Percentiles rank a stretch among this genome's conserved stretches.
These are phyloP conservation scores for Cucumis hystrix DNA, from an alignment of 306 rosid genomes.

Conservation along the genomic window DNA sequence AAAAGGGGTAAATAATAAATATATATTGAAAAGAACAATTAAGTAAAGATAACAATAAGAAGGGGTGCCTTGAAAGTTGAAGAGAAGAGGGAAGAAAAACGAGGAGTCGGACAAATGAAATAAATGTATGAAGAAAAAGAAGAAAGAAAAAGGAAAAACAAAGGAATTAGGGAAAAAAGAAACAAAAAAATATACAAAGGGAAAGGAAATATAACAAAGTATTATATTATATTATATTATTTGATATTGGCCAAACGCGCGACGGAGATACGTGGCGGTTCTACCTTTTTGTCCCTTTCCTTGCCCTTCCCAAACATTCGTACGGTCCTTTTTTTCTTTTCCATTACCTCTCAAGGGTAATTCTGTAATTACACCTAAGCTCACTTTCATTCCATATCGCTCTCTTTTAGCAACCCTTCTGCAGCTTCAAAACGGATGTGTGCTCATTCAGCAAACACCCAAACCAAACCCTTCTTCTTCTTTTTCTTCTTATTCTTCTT, in stretches of 20 bases:
- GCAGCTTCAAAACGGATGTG: neutral
- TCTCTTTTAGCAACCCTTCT: neutral
- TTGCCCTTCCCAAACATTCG: neutral
- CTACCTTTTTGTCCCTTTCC: neutral
- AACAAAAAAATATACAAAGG: neutral
- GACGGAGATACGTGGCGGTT: neutral
- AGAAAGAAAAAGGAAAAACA: neutral
- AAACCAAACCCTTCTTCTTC: neutral
- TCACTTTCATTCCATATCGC: neutral
- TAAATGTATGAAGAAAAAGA: neutral
- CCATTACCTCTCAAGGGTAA: neutral
- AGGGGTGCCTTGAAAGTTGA: neutral
- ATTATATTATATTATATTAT: no score
- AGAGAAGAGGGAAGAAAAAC: neutral
- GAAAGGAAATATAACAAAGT: neutral
- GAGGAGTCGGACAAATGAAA: constrained; percentile 5
- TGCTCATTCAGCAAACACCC: neutral
- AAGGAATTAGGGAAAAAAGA: neutral
- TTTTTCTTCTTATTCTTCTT: neutral
- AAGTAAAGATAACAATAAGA: neutral
- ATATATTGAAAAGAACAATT: no score
- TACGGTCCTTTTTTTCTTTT: neutral
- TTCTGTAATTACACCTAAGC: neutral
- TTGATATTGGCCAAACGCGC: neutral
- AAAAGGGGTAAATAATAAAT: no score